A percentile compares a stretch with the other conserved stretches of the same genome.
These are phyloP conservation scores for Lignosus rhinocerotis DNA, from an alignment of 1,284 basidiomycete species.

Conservation along the genomic window DNA sequence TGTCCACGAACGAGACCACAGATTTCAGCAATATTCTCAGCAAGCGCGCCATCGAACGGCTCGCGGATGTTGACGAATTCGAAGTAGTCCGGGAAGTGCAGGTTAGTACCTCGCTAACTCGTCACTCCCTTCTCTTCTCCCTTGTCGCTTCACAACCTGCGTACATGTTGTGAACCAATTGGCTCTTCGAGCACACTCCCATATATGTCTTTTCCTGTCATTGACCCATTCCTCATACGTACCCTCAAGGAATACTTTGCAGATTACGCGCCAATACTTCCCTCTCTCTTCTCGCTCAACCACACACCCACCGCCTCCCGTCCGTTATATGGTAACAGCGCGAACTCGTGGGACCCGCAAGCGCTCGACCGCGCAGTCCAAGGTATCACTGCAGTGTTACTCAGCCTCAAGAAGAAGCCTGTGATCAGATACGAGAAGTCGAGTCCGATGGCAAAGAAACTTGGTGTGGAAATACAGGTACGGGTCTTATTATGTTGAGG, in stretches of 20 bases:
- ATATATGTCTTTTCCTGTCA: background rate
- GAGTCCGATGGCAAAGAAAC: slow-evolving; percentile 88
- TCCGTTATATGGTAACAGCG: slow-evolving; percentile 71
- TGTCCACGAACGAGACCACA: slow-evolving; percentile 33
- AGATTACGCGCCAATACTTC: slow-evolving; percentile 88
- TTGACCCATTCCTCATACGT: slow-evolving; percentile 22
- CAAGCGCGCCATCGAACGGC: slow-evolving; percentile 88
- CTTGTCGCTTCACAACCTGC: background rate
- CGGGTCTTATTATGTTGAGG: slow-evolving; percentile 20
- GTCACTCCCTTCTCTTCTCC: background rate
- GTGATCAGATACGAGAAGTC: slow-evolving; percentile 94
- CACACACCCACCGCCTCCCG: slow-evolving; percentile 62
- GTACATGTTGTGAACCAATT: no score
- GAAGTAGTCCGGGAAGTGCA: slow-evolving; percentile 97
- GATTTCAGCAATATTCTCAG: slow-evolving; percentile 95
- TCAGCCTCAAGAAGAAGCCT: slow-evolving; percentile 96
- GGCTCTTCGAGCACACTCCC: background rate
- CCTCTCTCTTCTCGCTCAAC: slow-evolving; percentile 89
- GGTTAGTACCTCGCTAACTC: slow-evolving; percentile 47
- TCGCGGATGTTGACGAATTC: slow-evolving; percentile 95
- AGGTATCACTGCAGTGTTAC: slow-evolving; percentile 84
- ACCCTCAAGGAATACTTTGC: slow-evolving; percentile 86
- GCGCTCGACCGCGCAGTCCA: slow-evolving; percentile 81
- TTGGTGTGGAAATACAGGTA: slow-evolving; percentile 86
- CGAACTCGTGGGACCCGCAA: slow-evolving; percentile 66